phyloP scores from a whole-genome alignment of 345 rosid genomes.

The Camelina sativa region DNA sequence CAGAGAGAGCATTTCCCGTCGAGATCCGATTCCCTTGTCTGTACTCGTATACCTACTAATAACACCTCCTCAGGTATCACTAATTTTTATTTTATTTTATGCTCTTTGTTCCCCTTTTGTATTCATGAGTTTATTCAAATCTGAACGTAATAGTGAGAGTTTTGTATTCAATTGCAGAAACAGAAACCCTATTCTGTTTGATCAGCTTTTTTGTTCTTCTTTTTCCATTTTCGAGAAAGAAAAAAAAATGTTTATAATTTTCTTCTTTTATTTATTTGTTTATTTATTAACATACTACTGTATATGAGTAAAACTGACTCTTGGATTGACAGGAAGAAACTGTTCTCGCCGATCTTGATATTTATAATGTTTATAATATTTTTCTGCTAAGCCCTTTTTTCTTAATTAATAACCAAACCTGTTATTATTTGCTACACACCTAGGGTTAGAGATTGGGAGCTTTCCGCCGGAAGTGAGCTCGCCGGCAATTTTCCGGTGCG shows the following conservation, averaged over 20 bases:
- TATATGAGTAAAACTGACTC: slow-evolving; percentile 39
- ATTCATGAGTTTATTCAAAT: too few species aligned
- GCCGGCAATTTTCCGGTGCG: slow-evolving; percentile 70
- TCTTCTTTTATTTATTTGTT: not conserved
- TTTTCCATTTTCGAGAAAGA: slow-evolving; percentile 35
- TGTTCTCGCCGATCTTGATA: slow-evolving; percentile 32
- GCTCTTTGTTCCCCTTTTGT: too few species aligned
- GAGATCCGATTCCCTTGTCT: slow-evolving; percentile 33
- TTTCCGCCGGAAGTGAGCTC: slow-evolving; percentile 76
- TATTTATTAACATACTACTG: slow-evolving; percentile 37
- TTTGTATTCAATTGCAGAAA: slow-evolving; percentile 11
- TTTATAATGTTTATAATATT: too few species aligned
- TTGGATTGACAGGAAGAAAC: slow-evolving; percentile 39
- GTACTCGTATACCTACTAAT: slow-evolving; percentile 47
- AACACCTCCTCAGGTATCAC: slow-evolving; percentile 36
- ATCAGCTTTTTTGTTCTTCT: slow-evolving; percentile 38
- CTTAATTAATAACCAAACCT: too few species aligned
- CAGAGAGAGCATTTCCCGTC: slow-evolving; percentile 32
- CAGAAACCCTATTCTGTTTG: slow-evolving; percentile 35
- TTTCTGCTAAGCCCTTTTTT: too few species aligned
- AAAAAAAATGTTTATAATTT: not conserved
- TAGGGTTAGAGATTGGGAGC: slow-evolving; percentile 73
- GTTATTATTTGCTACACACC: not conserved
- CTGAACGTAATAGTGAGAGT: not conserved
- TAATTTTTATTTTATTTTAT: not conserved